A percentile compares a stretch with the other conserved stretches of the same genome.
These are phyloP conservation scores for Fusarium sp. DNA, from an alignment of 2,329 filamentous ascomycete genomes.

Conservation along the genomic window DNA sequence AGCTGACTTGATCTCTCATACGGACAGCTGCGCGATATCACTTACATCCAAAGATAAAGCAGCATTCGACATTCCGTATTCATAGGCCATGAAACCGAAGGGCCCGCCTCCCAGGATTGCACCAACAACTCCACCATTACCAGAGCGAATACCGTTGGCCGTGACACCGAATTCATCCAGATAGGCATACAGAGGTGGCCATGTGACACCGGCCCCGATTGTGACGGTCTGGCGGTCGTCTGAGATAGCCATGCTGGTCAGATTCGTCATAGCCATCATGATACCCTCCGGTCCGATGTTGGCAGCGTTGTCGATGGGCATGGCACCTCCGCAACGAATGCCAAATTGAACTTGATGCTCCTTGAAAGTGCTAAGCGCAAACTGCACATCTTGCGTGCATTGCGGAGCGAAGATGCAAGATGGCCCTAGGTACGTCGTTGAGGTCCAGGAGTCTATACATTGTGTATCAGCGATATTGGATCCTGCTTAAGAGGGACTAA, in stretches of 20 bases:
- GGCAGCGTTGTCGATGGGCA: background rate
- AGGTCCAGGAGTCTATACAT: background rate
- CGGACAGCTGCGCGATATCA: background rate
- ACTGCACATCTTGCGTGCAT: background rate
- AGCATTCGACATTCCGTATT: background rate
- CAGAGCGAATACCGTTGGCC: background rate
- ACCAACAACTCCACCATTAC: background rate
- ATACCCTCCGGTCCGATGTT: background rate
- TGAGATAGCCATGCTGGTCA: background rate
- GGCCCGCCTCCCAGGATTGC: background rate
- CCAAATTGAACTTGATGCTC: background rate
- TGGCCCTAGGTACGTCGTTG: background rate
- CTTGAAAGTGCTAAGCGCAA: background rate
- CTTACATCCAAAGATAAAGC: slow-evolving; percentile 1
- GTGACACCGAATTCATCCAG: background rate
- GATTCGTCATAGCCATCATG: slow-evolving; percentile 1
- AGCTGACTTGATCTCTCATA: background rate
- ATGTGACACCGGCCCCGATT: background rate
- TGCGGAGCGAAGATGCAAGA: background rate
- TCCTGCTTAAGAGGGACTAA: background rate
- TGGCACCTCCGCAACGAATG: background rate
- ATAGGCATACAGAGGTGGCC: background rate
- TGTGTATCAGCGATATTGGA: background rate
- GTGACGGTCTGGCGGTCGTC: background rate
- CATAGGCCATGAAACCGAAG: background rate